Percentiles rank a stretch among this genome's conserved stretches.
phyloP scores from a whole-genome alignment of 192 early-diverging fungal species.

The Rhizoclosmatium globosum region DNA sequence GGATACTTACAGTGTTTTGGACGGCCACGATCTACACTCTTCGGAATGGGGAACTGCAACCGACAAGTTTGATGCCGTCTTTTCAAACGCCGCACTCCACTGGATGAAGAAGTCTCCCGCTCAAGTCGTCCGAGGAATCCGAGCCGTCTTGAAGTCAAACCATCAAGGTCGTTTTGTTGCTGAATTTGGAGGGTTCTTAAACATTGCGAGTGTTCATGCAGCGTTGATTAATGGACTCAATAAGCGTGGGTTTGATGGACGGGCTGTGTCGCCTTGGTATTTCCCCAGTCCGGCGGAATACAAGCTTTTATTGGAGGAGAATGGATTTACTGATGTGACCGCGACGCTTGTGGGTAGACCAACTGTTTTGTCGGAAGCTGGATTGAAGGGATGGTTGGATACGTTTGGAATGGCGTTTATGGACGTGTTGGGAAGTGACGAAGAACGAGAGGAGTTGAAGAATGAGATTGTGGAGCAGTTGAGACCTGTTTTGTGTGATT shows the following conservation, averaged over 20 bases:
- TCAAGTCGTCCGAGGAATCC: conserved; percentile 65
- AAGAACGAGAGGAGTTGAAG: conserved; percentile 30
- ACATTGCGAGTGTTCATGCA: conserved; percentile 44
- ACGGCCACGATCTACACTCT: conserved; percentile 59
- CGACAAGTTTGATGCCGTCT: conserved; percentile 69
- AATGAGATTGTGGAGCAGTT: conserved; percentile 41
- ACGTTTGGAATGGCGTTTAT: conserved; percentile 74
- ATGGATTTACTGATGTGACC: conserved; percentile 57
- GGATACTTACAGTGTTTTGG: conserved; percentile 49
- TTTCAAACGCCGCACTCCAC: conserved; percentile 76
- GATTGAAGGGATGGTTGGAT: conserved; percentile 69
- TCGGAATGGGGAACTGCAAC: conserved; percentile 38
- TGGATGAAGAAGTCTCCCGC: conserved; percentile 73
- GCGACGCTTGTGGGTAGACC: conserved; percentile 62
- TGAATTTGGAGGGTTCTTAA: conserved; percentile 65
- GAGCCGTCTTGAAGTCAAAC: conserved; percentile 57
- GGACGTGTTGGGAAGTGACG: conserved; percentile 42
- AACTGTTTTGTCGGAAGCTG: conserved; percentile 54
- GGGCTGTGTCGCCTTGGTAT: conserved; percentile 35
- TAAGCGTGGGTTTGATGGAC: conserved; percentile 29
- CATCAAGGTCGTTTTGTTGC: conserved; percentile 62
- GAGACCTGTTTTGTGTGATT: conserved; percentile 43
- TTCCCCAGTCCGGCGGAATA: conserved; percentile 55
- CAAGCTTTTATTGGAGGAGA: conserved; percentile 52
- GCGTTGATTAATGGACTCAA: conserved; percentile 33